Percentiles rank a stretch among this genome's conserved stretches.
phyloP scores from a whole-genome alignment of 1,139 yeast genomes.

The Hansenula lynferdii region DNA sequence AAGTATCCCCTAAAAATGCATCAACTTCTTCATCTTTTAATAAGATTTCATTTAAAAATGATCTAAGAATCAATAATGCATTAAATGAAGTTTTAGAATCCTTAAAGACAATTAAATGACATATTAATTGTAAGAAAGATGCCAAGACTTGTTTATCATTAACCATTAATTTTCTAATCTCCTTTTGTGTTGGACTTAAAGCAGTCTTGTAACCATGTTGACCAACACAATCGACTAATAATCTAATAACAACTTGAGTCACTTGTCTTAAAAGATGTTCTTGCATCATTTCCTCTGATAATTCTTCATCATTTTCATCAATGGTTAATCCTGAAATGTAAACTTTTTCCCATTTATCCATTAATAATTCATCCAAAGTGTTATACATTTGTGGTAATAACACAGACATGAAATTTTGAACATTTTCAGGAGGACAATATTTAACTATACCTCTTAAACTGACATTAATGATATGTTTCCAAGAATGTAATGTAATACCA shows the following conservation, averaged over 20 bases:
- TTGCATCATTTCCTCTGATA: slow-evolving; percentile 98
- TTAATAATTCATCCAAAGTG: slow-evolving; percentile 68
- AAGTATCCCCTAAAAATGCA: slow-evolving; percentile 49
- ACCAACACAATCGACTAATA: slow-evolving; percentile 84
- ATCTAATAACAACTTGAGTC: slow-evolving; percentile 88
- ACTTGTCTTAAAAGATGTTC: slow-evolving; percentile 90
- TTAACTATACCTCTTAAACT: slow-evolving; percentile 83
- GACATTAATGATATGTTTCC: slow-evolving; percentile 94
- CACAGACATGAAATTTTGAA: slow-evolving; percentile 66
- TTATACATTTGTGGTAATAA: slow-evolving; percentile 72
- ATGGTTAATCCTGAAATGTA: slow-evolving; percentile 66
- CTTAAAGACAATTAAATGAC: slow-evolving; percentile 74
- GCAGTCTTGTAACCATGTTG: slow-evolving; percentile 42
- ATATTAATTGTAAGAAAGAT: slow-evolving; percentile 70
- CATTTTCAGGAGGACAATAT: slow-evolving; percentile 75
- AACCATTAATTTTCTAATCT: slow-evolving; percentile 60
- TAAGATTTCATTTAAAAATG: slow-evolving; percentile 56
- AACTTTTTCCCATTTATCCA: slow-evolving; percentile 70
- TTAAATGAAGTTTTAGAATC: slow-evolving; percentile 93
- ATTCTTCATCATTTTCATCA: slow-evolving; percentile 55
- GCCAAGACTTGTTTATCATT: slow-evolving; percentile 66
- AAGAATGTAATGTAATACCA: slow-evolving; percentile 90
- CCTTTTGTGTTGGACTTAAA: slow-evolving; percentile 50
- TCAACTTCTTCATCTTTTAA: slow-evolving; percentile 75
- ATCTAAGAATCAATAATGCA: slow-evolving; percentile 74